A percentile compares a stretch with the other conserved stretches of the same genome.
phyloP scores from a whole-genome alignment of 176 grass and related monocot genomes.

The Tillandsia leiboldiana region DNA sequence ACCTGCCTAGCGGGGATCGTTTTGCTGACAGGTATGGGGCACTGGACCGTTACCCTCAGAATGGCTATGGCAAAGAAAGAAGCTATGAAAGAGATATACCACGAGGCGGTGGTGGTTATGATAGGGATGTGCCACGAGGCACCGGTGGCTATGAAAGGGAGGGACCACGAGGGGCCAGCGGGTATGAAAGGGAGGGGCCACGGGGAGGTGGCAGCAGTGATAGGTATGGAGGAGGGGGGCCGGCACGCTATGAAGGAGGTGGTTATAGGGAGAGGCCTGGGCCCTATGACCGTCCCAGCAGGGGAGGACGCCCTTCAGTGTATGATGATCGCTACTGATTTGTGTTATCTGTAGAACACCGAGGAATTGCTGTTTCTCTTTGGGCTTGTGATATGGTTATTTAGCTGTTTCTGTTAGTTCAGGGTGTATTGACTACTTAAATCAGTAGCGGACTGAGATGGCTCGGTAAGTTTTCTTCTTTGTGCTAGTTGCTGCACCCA shows the following conservation, averaged over 20 bases:
- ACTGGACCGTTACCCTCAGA: slow-evolving; percentile 51
- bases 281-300: slow-evolving; percentile 6
- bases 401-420: no score
- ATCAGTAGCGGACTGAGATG: no score
- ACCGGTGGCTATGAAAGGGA: slow-evolving; percentile 57
- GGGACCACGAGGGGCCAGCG: slow-evolving; percentile 31
- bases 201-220: slow-evolving; percentile 32
- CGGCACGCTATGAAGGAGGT: not conserved
- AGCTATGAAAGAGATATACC: slow-evolving; percentile 69
- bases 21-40: slow-evolving; percentile 77
- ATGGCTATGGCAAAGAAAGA: slow-evolving; percentile 72
- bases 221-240: slow-evolving; percentile 22
- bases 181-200: slow-evolving; percentile 19
- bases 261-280: no score
- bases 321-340: slow-evolving; percentile 73
- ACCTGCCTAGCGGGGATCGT: slow-evolving; percentile 55
- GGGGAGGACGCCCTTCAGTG: slow-evolving; percentile 38
- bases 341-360: no score
- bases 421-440: no score
- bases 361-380: no score
- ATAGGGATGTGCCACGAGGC: slow-evolving; percentile 44
- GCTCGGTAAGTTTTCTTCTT: no score
- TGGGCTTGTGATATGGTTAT: no score
- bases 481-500: no score
- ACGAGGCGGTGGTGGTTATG: slow-evolving; percentile 37